Conservation (phyloP, 805 yeast species). For the Lipomyces yamadae region DNA sequence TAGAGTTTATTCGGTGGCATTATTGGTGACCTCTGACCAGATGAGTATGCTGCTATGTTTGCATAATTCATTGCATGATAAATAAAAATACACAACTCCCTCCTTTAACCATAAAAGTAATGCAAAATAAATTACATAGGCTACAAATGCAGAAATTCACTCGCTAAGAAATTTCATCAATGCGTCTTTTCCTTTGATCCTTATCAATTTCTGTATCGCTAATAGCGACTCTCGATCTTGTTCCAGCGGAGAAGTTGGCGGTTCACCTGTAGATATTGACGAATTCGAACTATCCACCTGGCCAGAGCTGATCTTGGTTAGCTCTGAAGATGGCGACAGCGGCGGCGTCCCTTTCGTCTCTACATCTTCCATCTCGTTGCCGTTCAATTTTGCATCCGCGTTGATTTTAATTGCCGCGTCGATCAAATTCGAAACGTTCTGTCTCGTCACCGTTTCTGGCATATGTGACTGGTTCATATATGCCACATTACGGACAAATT, state of each 20-base stretch:
- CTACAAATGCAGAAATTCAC: not conserved
- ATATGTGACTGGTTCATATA: slow-evolving; percentile 41
- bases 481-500: slow-evolving; percentile 33
- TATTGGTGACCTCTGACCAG: too few species aligned
- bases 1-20: too few species aligned
- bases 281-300: slow-evolving; percentile 1
- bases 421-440: slow-evolving; percentile 23
- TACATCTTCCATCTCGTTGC: not conserved
- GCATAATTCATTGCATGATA: not conserved
- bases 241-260: not conserved
- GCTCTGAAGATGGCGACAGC: not conserved
- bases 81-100: slow-evolving; percentile 2
- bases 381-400: not conserved
- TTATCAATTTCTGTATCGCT: slow-evolving; percentile 64
- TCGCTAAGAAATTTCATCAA: slow-evolving; percentile 55
- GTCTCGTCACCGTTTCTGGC: slow-evolving; percentile 21
- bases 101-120: not conserved
- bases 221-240: slow-evolving; percentile 52
- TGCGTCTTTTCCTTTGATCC: slow-evolving; percentile 70
- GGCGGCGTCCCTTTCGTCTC: not conserved
- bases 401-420: slow-evolving; percentile 27
- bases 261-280: not conserved
- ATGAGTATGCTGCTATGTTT: too few species aligned
- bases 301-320: not conserved
- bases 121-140: slow-evolving; percentile 6